Evolutionary conservation across 345 rosid genomes (phyloP), one percentile per base, ranked within the genome.

Genomic region (Populus simonii): DNA sequence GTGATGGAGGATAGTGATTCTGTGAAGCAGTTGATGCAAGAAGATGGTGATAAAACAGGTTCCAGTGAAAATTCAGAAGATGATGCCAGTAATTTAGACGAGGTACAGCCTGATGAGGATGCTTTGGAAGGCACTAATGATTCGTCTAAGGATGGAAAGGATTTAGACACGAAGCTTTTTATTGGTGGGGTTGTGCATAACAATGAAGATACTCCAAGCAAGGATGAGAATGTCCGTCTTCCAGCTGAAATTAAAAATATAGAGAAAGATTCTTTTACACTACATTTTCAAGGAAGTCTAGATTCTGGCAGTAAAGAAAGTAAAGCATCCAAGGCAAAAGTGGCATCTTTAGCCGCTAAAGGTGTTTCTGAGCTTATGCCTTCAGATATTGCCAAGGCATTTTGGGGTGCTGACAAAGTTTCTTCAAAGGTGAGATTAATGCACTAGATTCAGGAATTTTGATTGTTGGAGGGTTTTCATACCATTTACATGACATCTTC

Each of bases 311-410:
- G 74, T 73, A 84, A 79, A 72, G 91, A 88, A 80, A 80, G 79
- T 72, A 85, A 82, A 77, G 78, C 82, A 18, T 87, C 92, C 17
- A 89, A 83, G 86, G 84, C 87, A 80, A 91, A 89, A 87, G 84
- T 91, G 78, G 91, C 93, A 79, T 91, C 94, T 67, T 69, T 92
- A 78, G 92, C 94, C 79, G 92, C 98, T 76, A 92, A 89, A 85
- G 90, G 96, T 76, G 84, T 93, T 69, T 90, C 97, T 61, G 96
- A 93, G 83, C 88, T 96, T 82, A 92, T 96, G 97, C 98, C 99
- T 81, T 80, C 97, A 74, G 98, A 92, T 74, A 85, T 93, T 79
- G 94, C 96, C 65, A 90, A 92, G 87, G 92, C 92, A 76, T 91
- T 95, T 80, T 93, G 90, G 94, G 82, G 87, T 83, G 78, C 88